phyloP scores from a whole-genome alignment of 345 rosid genomes.

The Combretum micranthum region DNA sequence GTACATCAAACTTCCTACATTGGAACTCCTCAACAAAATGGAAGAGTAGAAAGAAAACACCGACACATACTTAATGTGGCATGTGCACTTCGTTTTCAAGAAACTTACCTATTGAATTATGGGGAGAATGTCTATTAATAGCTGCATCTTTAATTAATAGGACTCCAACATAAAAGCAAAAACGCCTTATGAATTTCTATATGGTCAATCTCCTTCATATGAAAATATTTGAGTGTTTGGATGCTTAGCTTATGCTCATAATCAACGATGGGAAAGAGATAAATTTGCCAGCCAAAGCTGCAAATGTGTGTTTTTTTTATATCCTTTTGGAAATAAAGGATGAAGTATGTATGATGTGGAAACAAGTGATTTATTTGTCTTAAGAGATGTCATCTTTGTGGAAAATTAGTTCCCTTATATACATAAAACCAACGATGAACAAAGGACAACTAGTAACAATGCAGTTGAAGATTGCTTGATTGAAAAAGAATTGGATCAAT shows the following conservation, averaged over 20 bases:
- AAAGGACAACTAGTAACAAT: no score
- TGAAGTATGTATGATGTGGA: neutral
- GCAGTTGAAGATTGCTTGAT: no score
- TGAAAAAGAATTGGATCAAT: no score
- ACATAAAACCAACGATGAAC: neutral
- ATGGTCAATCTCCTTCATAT: neutral
- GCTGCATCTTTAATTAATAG: no score
- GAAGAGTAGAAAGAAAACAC: neutral
- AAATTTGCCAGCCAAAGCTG: neutral
- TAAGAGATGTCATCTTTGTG: neutral
- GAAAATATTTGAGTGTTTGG: neutral
- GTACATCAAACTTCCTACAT: neutral
- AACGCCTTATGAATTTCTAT: neutral
- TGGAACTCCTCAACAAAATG: constrained; percentile 4
- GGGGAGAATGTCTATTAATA: no score
- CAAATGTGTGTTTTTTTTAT: neutral
- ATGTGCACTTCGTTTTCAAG: neutral
- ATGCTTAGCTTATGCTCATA: neutral
- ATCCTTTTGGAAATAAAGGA: neutral
- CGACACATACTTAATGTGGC: neutral
- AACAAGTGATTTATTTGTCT: neutral
- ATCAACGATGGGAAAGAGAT: neutral
- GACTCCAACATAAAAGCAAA: neutral
- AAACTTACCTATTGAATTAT: no score
- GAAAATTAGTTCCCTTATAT: neutral